Conservation (phyloP, 768 basidiomycete species). For the Boletus bicolor region DNA sequence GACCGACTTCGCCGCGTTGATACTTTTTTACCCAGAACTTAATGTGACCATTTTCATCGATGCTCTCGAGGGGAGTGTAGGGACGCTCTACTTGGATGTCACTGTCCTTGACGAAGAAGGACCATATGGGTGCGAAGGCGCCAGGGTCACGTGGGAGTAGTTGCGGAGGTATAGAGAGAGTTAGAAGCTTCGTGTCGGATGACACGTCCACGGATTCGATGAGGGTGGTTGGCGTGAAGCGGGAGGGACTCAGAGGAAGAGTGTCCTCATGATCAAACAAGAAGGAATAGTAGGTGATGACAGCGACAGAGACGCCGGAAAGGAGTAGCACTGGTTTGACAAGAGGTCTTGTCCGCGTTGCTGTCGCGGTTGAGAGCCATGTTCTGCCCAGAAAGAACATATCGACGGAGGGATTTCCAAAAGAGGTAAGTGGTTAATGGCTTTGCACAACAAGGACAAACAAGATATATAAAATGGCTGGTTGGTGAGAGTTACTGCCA, state of each 20-base stretch:
- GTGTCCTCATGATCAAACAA: slow-evolving; percentile 48
- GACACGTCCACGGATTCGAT: slow-evolving; percentile 51
- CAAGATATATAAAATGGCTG: not conserved
- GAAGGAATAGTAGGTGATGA: slow-evolving; percentile 51
- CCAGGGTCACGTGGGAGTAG: slow-evolving; percentile 28
- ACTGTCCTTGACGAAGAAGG: slow-evolving; percentile 79
- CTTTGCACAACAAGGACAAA: slow-evolving; percentile 26
- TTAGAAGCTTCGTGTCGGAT: slow-evolving; percentile 60
- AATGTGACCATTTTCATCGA: slow-evolving; percentile 65
- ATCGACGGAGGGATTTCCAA: slow-evolving; percentile 9
- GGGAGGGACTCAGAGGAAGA: slow-evolving; percentile 41
- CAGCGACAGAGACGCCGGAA: slow-evolving; percentile 39
- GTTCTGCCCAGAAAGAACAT: slow-evolving; percentile 11
- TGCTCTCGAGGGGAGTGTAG: slow-evolving; percentile 76
- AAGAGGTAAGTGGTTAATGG: slow-evolving; percentile 16
- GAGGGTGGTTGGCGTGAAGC: slow-evolving; percentile 59
- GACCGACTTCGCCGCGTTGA: slow-evolving; percentile 72
- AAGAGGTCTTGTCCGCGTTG: not conserved
- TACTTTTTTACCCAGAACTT: slow-evolving; percentile 82
- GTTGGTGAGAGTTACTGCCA: not conserved
- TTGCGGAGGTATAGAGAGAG: slow-evolving; percentile 51
- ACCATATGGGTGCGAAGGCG: slow-evolving; percentile 55
- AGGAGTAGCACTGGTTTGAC: slow-evolving; percentile 26
- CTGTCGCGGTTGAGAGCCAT: not conserved
- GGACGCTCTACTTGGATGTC: slow-evolving; percentile 87